Evolutionary conservation across 2,329 filamentous ascomycete species (phyloP), one percentile per base, ranked within the genome.

Genomic region (Monosporascus sp.): DNA sequence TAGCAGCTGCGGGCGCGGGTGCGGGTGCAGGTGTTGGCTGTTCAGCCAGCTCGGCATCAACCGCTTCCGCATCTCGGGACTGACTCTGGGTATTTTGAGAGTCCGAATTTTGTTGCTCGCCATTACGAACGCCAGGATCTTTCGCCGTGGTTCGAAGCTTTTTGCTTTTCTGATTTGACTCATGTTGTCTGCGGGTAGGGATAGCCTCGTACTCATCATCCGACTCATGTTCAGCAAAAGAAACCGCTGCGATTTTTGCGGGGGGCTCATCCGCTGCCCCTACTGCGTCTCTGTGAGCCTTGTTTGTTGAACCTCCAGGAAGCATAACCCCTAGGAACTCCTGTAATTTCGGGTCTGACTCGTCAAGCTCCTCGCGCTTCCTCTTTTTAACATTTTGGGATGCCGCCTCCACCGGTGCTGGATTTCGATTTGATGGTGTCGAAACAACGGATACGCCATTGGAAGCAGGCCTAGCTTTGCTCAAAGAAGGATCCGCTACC

Each of bases 301-400:
- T 82, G 62, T 86, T 87, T 19, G 77, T 76, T 60, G 88, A 59
- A 44, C 59, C 84, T 14, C 80, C 76, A 45, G 83, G 75, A 64
- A 89, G 83, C 86, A 96, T 95, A 49, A 92, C 84, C 56, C 88
- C 84, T 50, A 97, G 76, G 69, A 88, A 97, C 73, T 97, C 92
- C 66, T 88, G 84, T 56, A 97, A 76, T 73, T 94, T 95, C 5
- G 88, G 84, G 64, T 96, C 88, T 14, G 84, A 76, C 61, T 82
- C 76, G 58, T 84, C 77, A 19, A 75, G 62, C 44, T 77, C 76
- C 52, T 79, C 77, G 53, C 86, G 79, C 71, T 88, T 92, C 64
- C 84, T 84, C 78, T 92, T 92, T 66, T 84, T 83, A 20, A 66
- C 58, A 52, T 64, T 66, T 3, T 61, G 56, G 27, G 71, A 63